Evolutionary conservation across 768 basidiomycete species (phyloP), one percentile per base, ranked within the genome.

Genomic region (Rhodosporidiobolus sp.): DNA sequence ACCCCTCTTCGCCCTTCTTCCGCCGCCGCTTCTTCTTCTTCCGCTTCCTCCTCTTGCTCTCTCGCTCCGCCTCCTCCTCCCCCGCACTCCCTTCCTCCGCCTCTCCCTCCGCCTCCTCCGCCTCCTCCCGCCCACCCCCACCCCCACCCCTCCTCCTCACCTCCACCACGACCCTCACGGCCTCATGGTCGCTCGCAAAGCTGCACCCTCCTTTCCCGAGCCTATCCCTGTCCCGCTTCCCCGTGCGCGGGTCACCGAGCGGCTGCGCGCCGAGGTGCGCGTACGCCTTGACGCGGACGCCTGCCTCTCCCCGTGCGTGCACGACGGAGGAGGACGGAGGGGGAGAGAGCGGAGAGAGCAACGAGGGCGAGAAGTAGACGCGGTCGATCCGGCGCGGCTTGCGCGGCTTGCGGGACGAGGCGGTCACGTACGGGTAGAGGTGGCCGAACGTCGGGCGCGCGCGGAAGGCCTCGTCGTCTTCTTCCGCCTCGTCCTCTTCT

Each of bases 331-430:
- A 62, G 32, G 49, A 43, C 7, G 45, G 59, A 48, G 28, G 28
- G n/a, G n/a, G n/a, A n/a, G n/a, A n/a, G n/a, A n/a, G n/a, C n/a
- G n/a, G n/a, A n/a, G n/a, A n/a, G n/a, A n/a, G n/a, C n/a, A n/a
- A n/a, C n/a, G n/a, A n/a, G 30, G 48, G 26, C 6, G 62, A 63
- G n/a, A 48, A 19, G n/a, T 59, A 72, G 14, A 77, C 65, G 0
- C 73, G 53, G 56, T 77, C 76, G 24, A 77, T 65, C 32, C 76
- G 66, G 2, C 73, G 55, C 14, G 70, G 63, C 63, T 74, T 77
- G 53, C 76, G 65, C 30, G 66, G 62, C 38, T 72, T 64, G 10
- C 57, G 26, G 11, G 67, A 46, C 32, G 32, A 26, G 20, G 50
- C 34, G 16, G 63, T 28, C 28, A 71, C 67, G 35, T n/a, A 68